phyloP scores from a whole-genome alignment of 2,329 filamentous ascomycete genomes.

The Fusarium sp. region DNA sequence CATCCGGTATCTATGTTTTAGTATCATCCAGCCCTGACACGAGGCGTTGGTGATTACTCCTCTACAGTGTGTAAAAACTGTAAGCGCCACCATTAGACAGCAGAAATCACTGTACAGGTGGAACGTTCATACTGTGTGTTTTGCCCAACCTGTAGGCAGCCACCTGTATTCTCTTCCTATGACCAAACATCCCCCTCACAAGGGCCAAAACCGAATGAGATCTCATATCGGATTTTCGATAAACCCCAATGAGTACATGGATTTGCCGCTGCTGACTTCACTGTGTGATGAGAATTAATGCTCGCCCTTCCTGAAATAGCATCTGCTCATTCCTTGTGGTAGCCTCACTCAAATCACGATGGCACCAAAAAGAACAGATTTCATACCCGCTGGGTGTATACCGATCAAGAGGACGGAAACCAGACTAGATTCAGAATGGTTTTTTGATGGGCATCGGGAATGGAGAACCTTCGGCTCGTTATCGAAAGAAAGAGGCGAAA shows the following conservation, averaged over 20 bases:
- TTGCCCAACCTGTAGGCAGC: not conserved
- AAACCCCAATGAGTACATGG: not conserved
- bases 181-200: not conserved
- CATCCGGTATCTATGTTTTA: not conserved
- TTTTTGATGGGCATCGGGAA: not conserved
- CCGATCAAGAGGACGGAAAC: constrained; percentile 40
- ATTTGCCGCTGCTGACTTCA: not conserved
- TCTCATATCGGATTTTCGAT: not conserved
- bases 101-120: not conserved
- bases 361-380: constrained; percentile 36
- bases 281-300: not conserved
- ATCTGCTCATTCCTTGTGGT: not conserved
- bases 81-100: not conserved
- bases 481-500: constrained; percentile 12
- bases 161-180: not conserved
- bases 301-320: not conserved
- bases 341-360: constrained; percentile 5
- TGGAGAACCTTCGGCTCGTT: constrained; percentile 45
- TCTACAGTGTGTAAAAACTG: not conserved
- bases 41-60: not conserved
- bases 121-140: not conserved
- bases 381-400: constrained; percentile 55
- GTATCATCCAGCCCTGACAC: not conserved
- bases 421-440: constrained; percentile 24
- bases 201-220: not conserved